Conservation (phyloP, 306 rosid species). For the Corylus avellana region DNA sequence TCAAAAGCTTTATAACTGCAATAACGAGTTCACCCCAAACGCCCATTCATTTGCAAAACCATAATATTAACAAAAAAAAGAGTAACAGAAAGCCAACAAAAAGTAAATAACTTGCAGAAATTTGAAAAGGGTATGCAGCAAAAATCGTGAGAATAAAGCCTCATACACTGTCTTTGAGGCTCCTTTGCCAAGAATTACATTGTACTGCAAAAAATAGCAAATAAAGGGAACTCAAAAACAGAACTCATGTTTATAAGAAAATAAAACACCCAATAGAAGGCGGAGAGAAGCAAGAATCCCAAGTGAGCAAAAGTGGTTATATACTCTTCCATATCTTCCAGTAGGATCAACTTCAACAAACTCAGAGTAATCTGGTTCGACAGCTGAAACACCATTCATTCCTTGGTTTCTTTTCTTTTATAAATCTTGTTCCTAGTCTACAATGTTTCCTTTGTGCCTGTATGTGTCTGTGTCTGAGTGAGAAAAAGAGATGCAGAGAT, state of each 20-base stretch:
- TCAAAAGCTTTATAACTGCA: conserved; percentile 89
- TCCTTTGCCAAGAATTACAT: conserved; percentile 97
- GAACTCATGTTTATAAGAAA: neutral
- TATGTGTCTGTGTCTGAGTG: neutral
- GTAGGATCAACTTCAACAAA: conserved; percentile 96
- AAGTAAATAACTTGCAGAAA: conserved; percentile 8
- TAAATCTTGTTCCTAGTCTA: conserved; percentile 12
- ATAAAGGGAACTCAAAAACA: neutral
- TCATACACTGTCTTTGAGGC: conserved; percentile 93
- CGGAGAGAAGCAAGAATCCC: neutral
- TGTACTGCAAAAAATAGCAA: conserved; percentile 51
- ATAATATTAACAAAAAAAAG: neutral
- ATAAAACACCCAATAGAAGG: conserved; percentile 15
- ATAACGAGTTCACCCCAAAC: conserved; percentile 18
- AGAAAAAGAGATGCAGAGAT: conserved; percentile 24
- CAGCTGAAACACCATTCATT: conserved; percentile 61
- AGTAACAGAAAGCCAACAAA: conserved; percentile 7
- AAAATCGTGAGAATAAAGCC: conserved; percentile 23
- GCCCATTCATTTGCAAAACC: conserved; percentile 21
- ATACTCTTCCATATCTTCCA: conserved; percentile 99
- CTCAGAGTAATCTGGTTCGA: conserved; percentile 55
- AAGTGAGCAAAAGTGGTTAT: conserved; percentile 3
- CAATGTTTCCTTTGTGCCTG: conserved; percentile 20
- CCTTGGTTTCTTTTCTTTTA: conserved; percentile 29
- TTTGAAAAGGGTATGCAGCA: conserved; percentile 15